Evolutionary conservation across 2,329 filamentous ascomycete genomes (phyloP).

Genomic region (Monosporascus sp.): DNA sequence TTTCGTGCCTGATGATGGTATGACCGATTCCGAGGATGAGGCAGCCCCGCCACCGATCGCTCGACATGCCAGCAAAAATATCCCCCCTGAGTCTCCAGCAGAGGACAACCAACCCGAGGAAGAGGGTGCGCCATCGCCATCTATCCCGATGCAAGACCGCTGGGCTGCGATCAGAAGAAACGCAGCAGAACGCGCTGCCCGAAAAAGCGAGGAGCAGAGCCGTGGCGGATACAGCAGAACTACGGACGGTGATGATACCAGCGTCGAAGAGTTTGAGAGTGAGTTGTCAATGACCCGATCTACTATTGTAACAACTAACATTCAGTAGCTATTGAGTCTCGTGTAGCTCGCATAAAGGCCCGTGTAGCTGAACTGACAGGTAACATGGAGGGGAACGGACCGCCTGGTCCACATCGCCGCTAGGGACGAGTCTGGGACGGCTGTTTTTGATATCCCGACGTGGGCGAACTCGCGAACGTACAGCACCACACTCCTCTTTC

Average conservation of each 20-base stretch:
- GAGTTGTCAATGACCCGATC: constrained; percentile 11
- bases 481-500: neutral
- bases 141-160: constrained; percentile 58
- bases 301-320: constrained; percentile 15
- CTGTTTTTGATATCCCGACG: constrained; percentile 1
- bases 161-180: constrained; percentile 98
- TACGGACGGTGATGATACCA: constrained; percentile 72
- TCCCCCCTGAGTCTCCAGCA: neutral
- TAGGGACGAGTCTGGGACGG: constrained; percentile 22
- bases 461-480: neutral
- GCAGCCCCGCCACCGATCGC: constrained; percentile 47
- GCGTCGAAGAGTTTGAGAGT: constrained; percentile 61
- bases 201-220: constrained; percentile 60
- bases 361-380: constrained; percentile 90
- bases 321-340: constrained; percentile 79
- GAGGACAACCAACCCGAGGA: constrained; percentile 21
- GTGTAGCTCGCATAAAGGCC: constrained; percentile 95
- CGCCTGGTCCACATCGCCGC: constrained; percentile 26
- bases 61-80: constrained; percentile 26
- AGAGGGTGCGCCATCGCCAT: constrained; percentile 24
- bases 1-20: constrained; percentile 60
- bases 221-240: constrained; percentile 51
- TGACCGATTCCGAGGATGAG: constrained; percentile 40
- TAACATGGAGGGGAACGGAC: constrained; percentile 58
- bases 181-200: constrained; percentile 72